Evolutionary conservation across 2,329 filamentous ascomycete species (phyloP).

Genomic region (Alternaria novae-zelandiae): DNA sequence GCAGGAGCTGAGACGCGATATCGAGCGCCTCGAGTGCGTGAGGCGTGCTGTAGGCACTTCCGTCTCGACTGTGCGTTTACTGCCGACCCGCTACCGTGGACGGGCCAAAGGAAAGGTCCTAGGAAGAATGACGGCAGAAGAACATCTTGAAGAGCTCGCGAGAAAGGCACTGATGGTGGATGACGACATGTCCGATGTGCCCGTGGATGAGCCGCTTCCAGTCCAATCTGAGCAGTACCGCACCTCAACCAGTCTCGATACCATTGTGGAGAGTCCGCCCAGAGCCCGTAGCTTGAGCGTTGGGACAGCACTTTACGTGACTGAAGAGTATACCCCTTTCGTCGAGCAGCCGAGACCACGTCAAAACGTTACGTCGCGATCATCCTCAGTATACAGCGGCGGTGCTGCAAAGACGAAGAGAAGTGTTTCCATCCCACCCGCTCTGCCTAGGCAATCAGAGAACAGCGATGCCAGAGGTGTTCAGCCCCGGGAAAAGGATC

Average conservation of each 20-base stretch:
- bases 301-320: neutral
- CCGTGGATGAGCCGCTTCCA: neutral
- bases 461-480: neutral
- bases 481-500: neutral
- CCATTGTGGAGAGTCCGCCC: neutral
- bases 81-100: neutral
- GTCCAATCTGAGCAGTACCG: neutral
- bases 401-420: neutral
- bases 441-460: neutral
- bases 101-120: neutral
- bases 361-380: neutral
- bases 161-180: neutral
- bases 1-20: conserved; percentile 4
- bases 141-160: fast-evolving
- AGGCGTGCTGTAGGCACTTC: neutral
- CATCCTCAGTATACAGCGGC: neutral
- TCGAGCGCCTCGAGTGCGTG: neutral
- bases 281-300: neutral
- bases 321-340: neutral
- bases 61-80: neutral
- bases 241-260: neutral
- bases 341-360: neutral
- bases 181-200: neutral
- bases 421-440: neutral
- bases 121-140: neutral